A percentile compares a stretch with the other conserved stretches of the same genome.
Evolutionary conservation across 495 filamentous ascomycete genomes (phyloP).

Genomic region (Collariella sp.): DNA sequence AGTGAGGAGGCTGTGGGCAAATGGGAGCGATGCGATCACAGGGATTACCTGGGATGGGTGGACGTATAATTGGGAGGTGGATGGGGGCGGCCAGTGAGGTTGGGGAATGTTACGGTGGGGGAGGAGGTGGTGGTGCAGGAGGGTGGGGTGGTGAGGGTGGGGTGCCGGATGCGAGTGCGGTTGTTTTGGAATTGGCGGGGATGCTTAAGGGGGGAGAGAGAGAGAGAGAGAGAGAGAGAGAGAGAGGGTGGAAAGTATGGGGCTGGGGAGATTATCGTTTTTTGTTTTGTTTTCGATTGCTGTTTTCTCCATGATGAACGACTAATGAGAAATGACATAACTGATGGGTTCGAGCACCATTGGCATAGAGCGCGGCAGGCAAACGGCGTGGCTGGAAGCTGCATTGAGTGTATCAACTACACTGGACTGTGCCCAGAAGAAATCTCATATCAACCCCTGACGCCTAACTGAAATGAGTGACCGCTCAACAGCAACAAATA

Average conservation of each 20-base stretch:
- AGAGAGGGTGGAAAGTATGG: background rate
- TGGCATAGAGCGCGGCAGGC: background rate
- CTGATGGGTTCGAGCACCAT: background rate
- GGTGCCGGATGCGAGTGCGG: slow-evolving; percentile 44
- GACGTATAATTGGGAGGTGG: slow-evolving; percentile 56
- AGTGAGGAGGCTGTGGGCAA: slow-evolving; percentile 47
- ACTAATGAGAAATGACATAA: background rate
- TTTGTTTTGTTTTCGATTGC: background rate
- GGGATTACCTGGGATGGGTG: slow-evolving; percentile 55
- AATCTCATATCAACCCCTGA: background rate
- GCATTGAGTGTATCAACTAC: slow-evolving; percentile 3
- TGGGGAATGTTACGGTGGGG: slow-evolving; percentile 49
- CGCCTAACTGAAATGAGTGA: background rate
- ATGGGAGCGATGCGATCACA: slow-evolving; percentile 55
- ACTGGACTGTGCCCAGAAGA: background rate
- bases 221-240: background rate
- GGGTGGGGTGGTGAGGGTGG: slow-evolving; percentile 38
- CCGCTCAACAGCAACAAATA: no score
- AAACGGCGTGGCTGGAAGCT: background rate
- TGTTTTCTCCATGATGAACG: background rate
- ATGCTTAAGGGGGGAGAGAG: background rate
- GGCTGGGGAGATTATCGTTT: background rate
- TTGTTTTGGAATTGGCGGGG: slow-evolving; percentile 30
- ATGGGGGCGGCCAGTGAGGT: slow-evolving; percentile 45
- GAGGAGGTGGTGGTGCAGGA: slow-evolving; percentile 39